A percentile compares a stretch with the other conserved stretches of the same genome.
Conservation (phyloP, 306 rosid species). For the Prunus davidiana region DNA sequence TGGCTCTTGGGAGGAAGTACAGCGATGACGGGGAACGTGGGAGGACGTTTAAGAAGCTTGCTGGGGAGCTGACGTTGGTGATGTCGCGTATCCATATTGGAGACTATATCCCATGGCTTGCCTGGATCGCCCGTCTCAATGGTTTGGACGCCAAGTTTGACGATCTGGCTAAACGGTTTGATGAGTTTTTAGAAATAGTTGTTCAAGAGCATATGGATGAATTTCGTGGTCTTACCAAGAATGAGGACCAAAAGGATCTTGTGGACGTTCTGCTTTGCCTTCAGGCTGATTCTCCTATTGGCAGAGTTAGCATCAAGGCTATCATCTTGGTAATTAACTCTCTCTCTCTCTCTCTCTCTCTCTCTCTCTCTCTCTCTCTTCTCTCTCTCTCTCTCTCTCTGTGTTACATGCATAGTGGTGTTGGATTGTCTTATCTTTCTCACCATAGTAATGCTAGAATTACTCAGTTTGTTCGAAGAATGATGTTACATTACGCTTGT, state of each 20-base stretch:
- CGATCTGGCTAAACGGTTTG: neutral
- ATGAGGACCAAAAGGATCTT: neutral
- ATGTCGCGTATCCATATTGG: neutral
- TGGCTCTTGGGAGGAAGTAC: constrained; percentile 8
- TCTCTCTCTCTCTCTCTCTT: no score
- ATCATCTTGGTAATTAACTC: neutral
- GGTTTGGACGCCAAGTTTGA: neutral
- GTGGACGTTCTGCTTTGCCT: neutral
- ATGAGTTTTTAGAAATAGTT: neutral
- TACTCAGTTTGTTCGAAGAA: no score
- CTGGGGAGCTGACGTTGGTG: neutral
- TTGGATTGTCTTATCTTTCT: no score
- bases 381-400: no score
- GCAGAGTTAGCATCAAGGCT: neutral
- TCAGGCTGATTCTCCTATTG: neutral
- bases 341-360: no score
- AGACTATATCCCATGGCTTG: no score
- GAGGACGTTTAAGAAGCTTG: neutral
- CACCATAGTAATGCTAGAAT: no score
- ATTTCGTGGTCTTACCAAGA: neutral
- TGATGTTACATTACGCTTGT: no score
- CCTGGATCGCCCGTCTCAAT: neutral
- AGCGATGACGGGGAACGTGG: neutral
- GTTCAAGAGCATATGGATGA: neutral
- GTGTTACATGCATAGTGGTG: no score